Evolutionary conservation across 2,329 filamentous ascomycete genomes (phyloP).

Genomic region (Aureobasidium sp.): DNA sequence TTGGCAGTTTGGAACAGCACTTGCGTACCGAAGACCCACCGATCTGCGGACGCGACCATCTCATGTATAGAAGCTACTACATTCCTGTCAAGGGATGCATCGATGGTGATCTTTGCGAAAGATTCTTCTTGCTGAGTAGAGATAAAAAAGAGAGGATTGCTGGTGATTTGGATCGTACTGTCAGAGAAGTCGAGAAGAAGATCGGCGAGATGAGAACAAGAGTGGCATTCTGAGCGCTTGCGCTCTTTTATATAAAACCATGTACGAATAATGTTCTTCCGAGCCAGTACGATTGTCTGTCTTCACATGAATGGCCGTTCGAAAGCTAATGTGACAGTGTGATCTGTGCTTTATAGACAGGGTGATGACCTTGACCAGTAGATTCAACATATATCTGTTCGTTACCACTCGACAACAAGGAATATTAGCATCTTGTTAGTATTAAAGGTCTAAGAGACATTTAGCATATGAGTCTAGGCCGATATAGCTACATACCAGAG

Average conservation of each 20-base stretch:
- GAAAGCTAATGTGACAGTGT: too few relatives aligned
- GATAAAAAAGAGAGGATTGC: conserved; percentile 96
- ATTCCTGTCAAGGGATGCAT: conserved; percentile 94
- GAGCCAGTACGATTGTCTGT: too few relatives aligned
- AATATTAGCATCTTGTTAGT: too few relatives aligned
- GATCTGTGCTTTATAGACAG: conserved; percentile 2
- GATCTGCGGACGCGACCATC: conserved; percentile 83
- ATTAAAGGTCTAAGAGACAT: too few relatives aligned
- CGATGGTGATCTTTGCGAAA: conserved; percentile 92
- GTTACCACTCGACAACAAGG: neutral
- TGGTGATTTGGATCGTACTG: conserved; percentile 80
- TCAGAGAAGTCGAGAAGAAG: conserved; percentile 92
- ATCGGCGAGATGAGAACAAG: conserved; percentile 47
- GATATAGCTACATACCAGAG: too few relatives aligned
- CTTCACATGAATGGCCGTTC: too few relatives aligned
- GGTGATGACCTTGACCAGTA: neutral
- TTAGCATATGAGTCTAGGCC: too few relatives aligned
- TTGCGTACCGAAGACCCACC: conserved; percentile 81
- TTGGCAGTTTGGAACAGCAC: conserved; percentile 86
- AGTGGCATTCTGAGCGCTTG: conserved; percentile 31
- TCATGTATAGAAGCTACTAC: conserved; percentile 94
- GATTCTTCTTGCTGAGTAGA: conserved; percentile 72
- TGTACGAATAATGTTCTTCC: too few relatives aligned
- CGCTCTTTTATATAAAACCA: too few relatives aligned
- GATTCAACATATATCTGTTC: neutral